phyloP scores from a whole-genome alignment of 192 early-diverging fungal genomes.

The Jimgerdemannia flammicorona region DNA sequence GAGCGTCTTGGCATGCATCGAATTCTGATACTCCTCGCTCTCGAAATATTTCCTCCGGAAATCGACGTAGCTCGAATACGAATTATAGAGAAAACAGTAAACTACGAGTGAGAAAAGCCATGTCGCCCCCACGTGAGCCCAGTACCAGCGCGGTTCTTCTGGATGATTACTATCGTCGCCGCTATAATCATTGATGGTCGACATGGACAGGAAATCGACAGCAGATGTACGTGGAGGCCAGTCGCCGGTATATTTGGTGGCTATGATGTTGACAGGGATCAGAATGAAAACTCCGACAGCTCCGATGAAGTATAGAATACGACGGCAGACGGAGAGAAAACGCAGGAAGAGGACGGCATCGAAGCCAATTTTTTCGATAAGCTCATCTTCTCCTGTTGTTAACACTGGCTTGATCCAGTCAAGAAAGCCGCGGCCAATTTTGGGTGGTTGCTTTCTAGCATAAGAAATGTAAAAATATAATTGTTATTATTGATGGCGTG shows the following conservation, averaged over 20 bases:
- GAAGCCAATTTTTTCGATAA: conserved; percentile 63
- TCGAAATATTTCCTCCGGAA: conserved; percentile 55
- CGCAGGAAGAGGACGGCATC: conserved; percentile 71
- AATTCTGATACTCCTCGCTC: conserved; percentile 54
- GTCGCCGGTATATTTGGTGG: conserved; percentile 30
- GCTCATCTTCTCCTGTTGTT: conserved; percentile 49
- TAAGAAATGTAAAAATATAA: conserved; percentile 1
- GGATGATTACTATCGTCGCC: background rate
- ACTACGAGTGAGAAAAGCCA: conserved; percentile 59
- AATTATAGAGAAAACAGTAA: conserved; percentile 43
- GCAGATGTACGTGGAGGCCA: conserved; percentile 29
- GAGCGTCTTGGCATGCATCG: conserved; percentile 64
- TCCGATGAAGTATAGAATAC: conserved; percentile 53
- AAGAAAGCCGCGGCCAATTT: conserved; percentile 57
- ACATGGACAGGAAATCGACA: conserved; percentile 30
- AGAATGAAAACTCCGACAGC: conserved; percentile 54
- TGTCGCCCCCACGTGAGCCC: conserved; percentile 55
- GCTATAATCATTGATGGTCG: conserved; percentile 32
- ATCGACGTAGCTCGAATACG: conserved; percentile 47
- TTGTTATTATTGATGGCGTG: background rate
- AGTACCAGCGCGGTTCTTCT: conserved; percentile 40
- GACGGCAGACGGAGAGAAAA: conserved; percentile 57
- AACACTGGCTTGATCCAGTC: conserved; percentile 59
- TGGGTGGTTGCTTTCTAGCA: conserved; percentile 55
- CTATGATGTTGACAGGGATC: conserved; percentile 60